Base-by-base conservation (phyloP, 805 yeast genomes). In the Candida krabiensis region DNA sequence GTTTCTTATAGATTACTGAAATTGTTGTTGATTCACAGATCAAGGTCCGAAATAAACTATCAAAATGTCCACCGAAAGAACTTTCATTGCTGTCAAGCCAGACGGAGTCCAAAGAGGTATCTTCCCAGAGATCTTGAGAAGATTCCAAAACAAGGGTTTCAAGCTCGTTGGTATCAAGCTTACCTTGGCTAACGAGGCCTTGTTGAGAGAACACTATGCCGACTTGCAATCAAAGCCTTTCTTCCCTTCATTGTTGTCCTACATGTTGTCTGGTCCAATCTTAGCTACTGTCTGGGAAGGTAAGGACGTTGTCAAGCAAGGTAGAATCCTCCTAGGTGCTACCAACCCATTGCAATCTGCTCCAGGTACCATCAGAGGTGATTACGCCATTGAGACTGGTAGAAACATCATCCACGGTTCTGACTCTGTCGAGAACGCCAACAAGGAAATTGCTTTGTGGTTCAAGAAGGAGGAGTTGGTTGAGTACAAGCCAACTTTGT, bases 221-320 rank as follows among this genome's bases (percentile, higher is more conserved):
- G 99, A 93, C 75, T 85, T 93, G 70, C 90, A 85, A 69, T 71
- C 79, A 63, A 93, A 93, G 80, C 95, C 98, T 63, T 93, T 93
- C 80, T 93, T 90, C 91, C 96, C 98, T 67, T 86, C 95, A 51
- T 80, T 93, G 71, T 79, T 87, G 66, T 77, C 88, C 53, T 90
- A 90, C 87, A 95, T 93, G 99, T 76, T 79, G 67, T 88, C 96
- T 55, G 99, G 99, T 60, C 99, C 99, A 67, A 85, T 93, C 58
- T 81, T 91, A 61, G 99, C 99, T 60, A 93, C 96, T 68, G 97
- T 90, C 60, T 93, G 99, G 99, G 98, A 93, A 75, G 99, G 99
- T 73, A 93, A 90, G 79, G 97, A 93, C 65, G 99, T 82, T 69
- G 99, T 93, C 71, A 90, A 91, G 78, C 96, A 87, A 71, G 99